Base-by-base conservation (phyloP, 495 filamentous ascomycete genomes). In the Podospora bellae-mahoneyi region DNA sequence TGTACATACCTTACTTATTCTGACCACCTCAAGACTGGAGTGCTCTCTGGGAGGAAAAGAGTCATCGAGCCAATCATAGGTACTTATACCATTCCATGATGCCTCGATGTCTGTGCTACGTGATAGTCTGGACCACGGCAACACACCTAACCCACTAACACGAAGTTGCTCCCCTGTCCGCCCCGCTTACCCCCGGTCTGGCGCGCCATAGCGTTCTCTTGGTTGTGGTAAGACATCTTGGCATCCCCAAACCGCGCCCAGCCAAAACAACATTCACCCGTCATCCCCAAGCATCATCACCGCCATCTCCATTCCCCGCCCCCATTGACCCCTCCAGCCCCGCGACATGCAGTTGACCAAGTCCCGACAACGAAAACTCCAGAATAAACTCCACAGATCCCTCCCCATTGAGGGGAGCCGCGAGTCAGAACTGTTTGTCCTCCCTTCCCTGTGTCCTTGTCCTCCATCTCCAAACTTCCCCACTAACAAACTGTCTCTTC, bases 291-390 rank as follows among this genome's bases (percentile, higher is more conserved):
- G 9, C 39, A 48, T 48, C 1, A 48, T 48, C 39, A 18, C 39
- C 39, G 13, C 28, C 28, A 63, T 32, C 27, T 63, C 30, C 30
- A 13, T 18, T 32, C 10, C 32, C 16, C 27, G 32, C 15, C 9
- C 4, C 18, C 6, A 62, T 28, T 44, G 34, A 54, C 20, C n/a
- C 16, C 48, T 15, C 6, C 66, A 23, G 15, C 30, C 32, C 13
- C 28, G 16, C 68, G 28, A 15, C 32, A 60, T 74, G 72, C 67
- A 67, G 48, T 62, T 59, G 19, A 76, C 74, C 65, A 76, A 71
- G 55, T 58, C 72, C 16, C 72, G 72, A 34, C 72, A 72, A 30
- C 68, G 68, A 53, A 72, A 71, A 39, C 69, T 77, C 16, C 75
- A 71, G 16, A 60, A 75, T 18, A 63, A 56, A 18, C 26, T 74